These are phyloP conservation scores for Sordariomycetes sp. DNA, from an alignment of 2,329 filamentous ascomycete species.

Conservation along the genomic window DNA sequence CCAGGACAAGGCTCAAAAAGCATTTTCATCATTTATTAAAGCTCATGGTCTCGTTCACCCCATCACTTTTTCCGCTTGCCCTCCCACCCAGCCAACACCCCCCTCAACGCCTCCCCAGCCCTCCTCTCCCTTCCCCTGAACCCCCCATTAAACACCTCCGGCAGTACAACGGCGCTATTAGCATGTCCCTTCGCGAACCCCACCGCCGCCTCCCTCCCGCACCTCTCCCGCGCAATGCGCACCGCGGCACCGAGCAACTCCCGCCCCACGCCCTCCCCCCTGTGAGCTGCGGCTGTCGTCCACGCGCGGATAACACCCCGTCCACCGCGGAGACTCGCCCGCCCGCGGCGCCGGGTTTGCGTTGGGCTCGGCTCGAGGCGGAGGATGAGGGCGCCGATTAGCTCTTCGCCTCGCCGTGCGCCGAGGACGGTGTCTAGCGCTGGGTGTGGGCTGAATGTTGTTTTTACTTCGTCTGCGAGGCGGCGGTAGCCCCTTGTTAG, in stretches of 20 bases:
- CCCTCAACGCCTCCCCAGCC: slow-evolving; percentile 39
- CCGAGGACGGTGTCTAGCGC: slow-evolving; percentile 48
- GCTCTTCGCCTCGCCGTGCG: slow-evolving; percentile 50
- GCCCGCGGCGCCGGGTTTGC: slow-evolving; percentile 3
- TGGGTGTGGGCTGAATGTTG: slow-evolving; percentile 43
- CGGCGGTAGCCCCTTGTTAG: slow-evolving; percentile 47
- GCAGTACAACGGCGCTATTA: slow-evolving; percentile 53
- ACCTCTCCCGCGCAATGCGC: slow-evolving; percentile 50
- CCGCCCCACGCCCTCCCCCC: slow-evolving; percentile 57
- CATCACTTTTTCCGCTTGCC: slow-evolving; percentile 27
- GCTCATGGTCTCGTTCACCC: background rate
- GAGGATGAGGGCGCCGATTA: slow-evolving; percentile 61
- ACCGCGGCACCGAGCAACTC: slow-evolving; percentile 65
- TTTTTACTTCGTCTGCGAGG: slow-evolving; percentile 46
- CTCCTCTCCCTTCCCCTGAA: slow-evolving; percentile 46
- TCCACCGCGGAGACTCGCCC: slow-evolving; percentile 20
- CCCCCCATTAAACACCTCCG: slow-evolving; percentile 44
- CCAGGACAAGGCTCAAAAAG: too few species aligned
- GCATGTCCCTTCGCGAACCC: slow-evolving; percentile 69
- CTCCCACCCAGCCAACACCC: slow-evolving; percentile 35
- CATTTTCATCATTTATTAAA: too few species aligned
- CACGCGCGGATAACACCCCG: slow-evolving; percentile 67
- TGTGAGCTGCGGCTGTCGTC: slow-evolving; percentile 60
- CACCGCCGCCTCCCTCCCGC: slow-evolving; percentile 53
- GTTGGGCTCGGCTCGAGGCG: slow-evolving; percentile 37